phyloP scores from a whole-genome alignment of 2,329 filamentous ascomycete genomes.

The Trichoderma arundinaceum region DNA sequence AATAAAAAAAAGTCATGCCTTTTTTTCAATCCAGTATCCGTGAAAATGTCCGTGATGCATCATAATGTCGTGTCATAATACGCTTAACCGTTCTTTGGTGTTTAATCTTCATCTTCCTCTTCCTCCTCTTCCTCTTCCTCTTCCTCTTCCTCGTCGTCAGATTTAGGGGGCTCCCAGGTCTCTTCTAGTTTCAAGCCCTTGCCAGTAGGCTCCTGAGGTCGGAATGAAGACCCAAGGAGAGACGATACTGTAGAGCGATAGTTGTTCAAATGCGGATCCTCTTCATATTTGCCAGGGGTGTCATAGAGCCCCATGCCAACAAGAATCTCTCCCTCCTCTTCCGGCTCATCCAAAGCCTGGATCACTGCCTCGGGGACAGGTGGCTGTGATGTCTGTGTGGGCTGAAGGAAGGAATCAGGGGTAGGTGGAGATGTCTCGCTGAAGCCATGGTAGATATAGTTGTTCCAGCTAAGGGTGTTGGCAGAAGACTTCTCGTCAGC shows the following conservation, averaged over 20 bases:
- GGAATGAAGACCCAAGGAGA: constrained; percentile 58
- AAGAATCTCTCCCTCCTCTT: constrained; percentile 72
- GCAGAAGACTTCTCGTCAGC: constrained; percentile 31
- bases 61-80: constrained; percentile 15
- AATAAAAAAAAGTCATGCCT: too few species aligned
- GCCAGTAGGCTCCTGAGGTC: constrained; percentile 57
- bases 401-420: constrained; percentile 61
- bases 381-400: constrained; percentile 54
- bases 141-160: constrained; percentile 63
- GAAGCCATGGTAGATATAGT: constrained; percentile 53
- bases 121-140: constrained; percentile 53
- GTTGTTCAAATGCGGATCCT: constrained; percentile 58
- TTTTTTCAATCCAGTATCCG: neutral
- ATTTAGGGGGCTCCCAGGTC: constrained; percentile 73
- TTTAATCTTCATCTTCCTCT: constrained; percentile 42
- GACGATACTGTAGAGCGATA: constrained; percentile 61
- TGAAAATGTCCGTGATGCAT: neutral
- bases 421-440: constrained; percentile 62
- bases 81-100: neutral
- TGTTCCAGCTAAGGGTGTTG: constrained; percentile 51
- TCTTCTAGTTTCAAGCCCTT: constrained; percentile 83
- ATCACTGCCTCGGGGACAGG: constrained; percentile 57
- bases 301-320: constrained; percentile 86
- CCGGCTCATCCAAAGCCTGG: constrained; percentile 56
- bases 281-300: constrained; percentile 62